Conservation (phyloP, 2,329 filamentous ascomycete species). For the Aspergillus brunneoviolaceus region DNA sequence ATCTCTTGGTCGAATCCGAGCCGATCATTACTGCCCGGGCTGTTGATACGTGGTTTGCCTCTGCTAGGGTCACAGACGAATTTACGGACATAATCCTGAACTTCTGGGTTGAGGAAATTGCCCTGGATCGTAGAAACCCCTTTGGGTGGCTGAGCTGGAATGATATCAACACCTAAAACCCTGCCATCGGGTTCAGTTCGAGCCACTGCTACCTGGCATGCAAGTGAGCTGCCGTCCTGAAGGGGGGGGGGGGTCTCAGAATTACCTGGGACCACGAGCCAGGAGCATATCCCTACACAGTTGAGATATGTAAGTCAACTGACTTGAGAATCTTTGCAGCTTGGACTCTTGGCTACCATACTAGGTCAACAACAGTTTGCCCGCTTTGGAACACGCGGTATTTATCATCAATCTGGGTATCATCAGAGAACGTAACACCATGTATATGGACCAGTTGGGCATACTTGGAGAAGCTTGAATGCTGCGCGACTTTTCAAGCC, state of each 20-base stretch:
- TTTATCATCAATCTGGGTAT: conserved; percentile 71
- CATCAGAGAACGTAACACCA: not conserved
- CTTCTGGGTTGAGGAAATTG: conserved; percentile 74
- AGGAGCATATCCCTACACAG: conserved; percentile 48
- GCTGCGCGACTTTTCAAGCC: conserved; percentile 87
- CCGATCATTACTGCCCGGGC: not conserved
- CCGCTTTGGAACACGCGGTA: conserved; percentile 75
- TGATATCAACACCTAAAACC: conserved; percentile 88
- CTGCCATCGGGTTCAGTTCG: conserved; percentile 73
- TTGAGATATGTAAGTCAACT: conserved; percentile 1
- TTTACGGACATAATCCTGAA: conserved; percentile 74
- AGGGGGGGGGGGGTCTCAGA: not conserved
- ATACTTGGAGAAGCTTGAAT: conserved; percentile 85
- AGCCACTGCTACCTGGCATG: conserved; percentile 72
- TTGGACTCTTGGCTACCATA: conserved; percentile 38
- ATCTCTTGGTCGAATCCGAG: not conserved
- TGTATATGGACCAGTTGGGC: not conserved
- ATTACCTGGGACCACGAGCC: conserved; percentile 61
- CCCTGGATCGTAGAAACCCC: conserved; percentile 96
- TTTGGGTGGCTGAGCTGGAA: conserved; percentile 84
- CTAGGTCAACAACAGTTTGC: conserved; percentile 87
- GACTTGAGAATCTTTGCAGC: conserved; percentile 4
- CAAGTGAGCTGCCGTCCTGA: conserved; percentile 5
- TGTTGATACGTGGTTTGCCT: conserved; percentile 50
- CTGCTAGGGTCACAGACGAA: conserved; percentile 68